phyloP scores from a whole-genome alignment of 2,329 filamentous ascomycete species.

The Drechslerella stenobrocha region DNA sequence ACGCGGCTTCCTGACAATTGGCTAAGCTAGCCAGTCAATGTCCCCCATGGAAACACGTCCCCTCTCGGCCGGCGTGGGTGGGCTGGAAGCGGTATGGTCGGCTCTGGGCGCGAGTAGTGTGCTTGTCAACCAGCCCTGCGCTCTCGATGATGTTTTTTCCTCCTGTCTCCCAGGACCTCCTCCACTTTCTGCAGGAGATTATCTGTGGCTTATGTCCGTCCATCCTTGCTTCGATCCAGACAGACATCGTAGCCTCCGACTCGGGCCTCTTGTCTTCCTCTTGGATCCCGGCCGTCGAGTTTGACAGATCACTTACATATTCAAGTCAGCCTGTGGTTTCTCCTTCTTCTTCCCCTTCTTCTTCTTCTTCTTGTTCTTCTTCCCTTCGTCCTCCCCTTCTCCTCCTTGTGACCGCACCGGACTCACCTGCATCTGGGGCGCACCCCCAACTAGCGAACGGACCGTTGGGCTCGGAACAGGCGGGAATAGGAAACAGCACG shows the following conservation, averaged over 20 bases:
- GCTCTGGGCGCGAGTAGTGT: constrained; percentile 37
- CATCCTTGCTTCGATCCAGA: constrained; percentile 30
- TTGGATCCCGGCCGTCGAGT: constrained; percentile 4
- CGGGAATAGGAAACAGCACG: constrained; percentile 16
- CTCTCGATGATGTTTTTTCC: constrained; percentile 18
- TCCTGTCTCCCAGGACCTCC: constrained; percentile 45
- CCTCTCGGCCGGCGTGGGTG: constrained; percentile 28
- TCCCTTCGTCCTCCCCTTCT: too few relatives aligned
- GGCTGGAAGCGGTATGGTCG: constrained; percentile 36
- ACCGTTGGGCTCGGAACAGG: constrained; percentile 16
- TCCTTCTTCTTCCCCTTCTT: neutral
- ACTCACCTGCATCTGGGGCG: constrained; percentile 11
- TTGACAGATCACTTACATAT: constrained; percentile 12
- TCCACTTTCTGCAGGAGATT: constrained; percentile 48
- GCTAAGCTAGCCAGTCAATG: constrained; percentile 30
- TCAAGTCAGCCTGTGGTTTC: constrained; percentile 16
- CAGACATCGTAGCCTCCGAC: constrained; percentile 3
- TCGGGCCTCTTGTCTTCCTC: neutral
- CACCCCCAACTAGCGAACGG: constrained; percentile 10
- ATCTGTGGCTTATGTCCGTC: constrained; percentile 49
- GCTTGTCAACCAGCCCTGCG: constrained; percentile 34
- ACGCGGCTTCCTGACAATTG: constrained; percentile 26
- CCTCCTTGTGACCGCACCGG: neutral
- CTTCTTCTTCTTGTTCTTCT: neutral
- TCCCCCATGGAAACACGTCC: constrained; percentile 44